A percentile compares a stretch with the other conserved stretches of the same genome.
phyloP scores from a whole-genome alignment of 345 rosid species.

The Salix udensis region DNA sequence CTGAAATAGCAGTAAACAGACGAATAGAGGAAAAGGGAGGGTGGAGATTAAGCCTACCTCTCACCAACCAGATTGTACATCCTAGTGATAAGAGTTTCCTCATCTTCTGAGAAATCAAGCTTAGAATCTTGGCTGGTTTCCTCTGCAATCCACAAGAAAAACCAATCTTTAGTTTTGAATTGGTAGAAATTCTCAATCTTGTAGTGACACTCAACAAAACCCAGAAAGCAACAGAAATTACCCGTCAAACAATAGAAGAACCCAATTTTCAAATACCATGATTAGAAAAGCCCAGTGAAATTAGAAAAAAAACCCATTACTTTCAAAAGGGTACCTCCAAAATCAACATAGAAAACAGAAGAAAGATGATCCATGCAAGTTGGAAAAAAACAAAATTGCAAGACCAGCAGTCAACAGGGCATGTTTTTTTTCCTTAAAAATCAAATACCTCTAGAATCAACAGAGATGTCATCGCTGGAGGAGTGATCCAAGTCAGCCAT shows the following conservation, averaged over 20 bases:
- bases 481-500: conserved; percentile 49
- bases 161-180: background rate
- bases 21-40: background rate
- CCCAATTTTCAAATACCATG: background rate
- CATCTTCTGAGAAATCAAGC: conserved; percentile 49
- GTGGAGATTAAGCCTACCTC: conserved; percentile 30
- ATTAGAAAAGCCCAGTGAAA: too few species aligned
- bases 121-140: conserved; percentile 31
- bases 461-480: conserved; percentile 17
- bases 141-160: conserved; percentile 20
- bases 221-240: background rate
- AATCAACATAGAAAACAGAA: background rate
- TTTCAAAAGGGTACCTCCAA: background rate
- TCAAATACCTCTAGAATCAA: conserved; percentile 19
- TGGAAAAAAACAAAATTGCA: background rate
- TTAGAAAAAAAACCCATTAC: background rate
- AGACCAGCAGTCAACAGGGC: too few species aligned
- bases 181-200: background rate
- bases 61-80: conserved; percentile 55
- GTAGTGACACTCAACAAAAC: background rate
- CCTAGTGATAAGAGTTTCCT: conserved; percentile 45
- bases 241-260: background rate
- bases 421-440: too few species aligned
- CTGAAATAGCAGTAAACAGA: background rate
- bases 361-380: background rate